A percentile compares a stretch with the other conserved stretches of the same genome.
These are phyloP conservation scores for Pythium coloratum DNA, from an alignment of 352 stramenopile species.

Conservation along the genomic window DNA sequence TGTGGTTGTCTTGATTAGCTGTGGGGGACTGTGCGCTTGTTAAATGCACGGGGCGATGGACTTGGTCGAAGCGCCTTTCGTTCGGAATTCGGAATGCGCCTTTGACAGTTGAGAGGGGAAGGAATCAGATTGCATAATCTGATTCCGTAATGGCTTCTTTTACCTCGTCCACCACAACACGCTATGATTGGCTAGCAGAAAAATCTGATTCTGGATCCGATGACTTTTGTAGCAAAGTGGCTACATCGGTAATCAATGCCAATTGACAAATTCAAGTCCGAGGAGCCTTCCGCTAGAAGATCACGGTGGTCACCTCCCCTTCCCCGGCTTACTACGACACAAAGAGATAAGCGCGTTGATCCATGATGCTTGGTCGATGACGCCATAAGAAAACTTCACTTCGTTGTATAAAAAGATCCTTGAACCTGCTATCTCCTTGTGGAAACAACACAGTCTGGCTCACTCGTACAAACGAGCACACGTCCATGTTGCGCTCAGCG, in stretches of 20 bases:
- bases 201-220: slow-evolving; percentile 12
- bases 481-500: neutral
- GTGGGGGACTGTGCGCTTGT: neutral
- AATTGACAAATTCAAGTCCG: too few species aligned
- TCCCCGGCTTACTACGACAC: too few species aligned
- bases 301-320: too few species aligned
- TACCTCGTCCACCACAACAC: neutral
- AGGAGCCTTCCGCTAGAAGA: too few species aligned
- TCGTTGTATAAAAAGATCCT: too few species aligned
- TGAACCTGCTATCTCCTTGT: too few species aligned
- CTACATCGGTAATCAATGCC: neutral
- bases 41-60: neutral
- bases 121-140: slow-evolving; percentile 8
- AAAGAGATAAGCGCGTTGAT: too few species aligned
- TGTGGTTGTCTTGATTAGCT: neutral
- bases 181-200: slow-evolving; percentile 12
- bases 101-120: slow-evolving; percentile 4
- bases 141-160: slow-evolving; percentile 18
- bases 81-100: slow-evolving; percentile 31
- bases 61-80: neutral
- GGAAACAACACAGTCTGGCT: too few species aligned
- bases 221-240: neutral
- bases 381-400: too few species aligned
- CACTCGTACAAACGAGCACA: too few species aligned
- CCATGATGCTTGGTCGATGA: too few species aligned